Base-by-base conservation (phyloP, 345 rosid genomes). In the Boechera divaricarpa region DNA sequence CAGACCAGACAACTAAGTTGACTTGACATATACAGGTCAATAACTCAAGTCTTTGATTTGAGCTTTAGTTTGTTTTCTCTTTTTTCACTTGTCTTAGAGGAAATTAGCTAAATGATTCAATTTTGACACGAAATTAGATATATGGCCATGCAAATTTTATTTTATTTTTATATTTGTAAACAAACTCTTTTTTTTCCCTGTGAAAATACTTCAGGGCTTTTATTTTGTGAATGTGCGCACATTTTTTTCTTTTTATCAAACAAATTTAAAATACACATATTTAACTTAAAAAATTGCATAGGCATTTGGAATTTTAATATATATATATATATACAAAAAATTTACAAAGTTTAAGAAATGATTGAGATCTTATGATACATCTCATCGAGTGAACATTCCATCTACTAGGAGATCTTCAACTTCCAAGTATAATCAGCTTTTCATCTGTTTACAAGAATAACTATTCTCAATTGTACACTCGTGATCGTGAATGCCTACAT, bases 381-480 rank as follows among this genome's bases (percentile, higher is more conserved):
- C 67, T 67, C 48, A 38, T 67, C 79, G 18, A 39, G 53, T 67
- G 79, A 75, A 58, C 44, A 67, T 39, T 75, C 41, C 32, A 57
- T 75, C 29, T 75, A 48, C 78, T 35, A 58, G 31, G 16, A 32
- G 24, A 41, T 29, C 52, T 68, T 29, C 62, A 76, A 76, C 21
- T 68, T 68, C 74, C 63, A 60, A 68, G 70, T 53, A 63, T 36
- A 69, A 54, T 53, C 58, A 69, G 65, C 63, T 77, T 47, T 77
- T 69, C 55, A 42, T 68, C 55, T 68, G 35, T 51, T 60, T 32
- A 56, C 72, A 66, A 54, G 55, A 2, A 51, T 76, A 69, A 52
- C 63, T 69, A 53, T 69, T 76, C 51, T 39, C 41, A 53, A 55
- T 48, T 57, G 29, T 53, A 73, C 10, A 74, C 67, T 56, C 53